Conservation (phyloP, 1,139 yeast genomes). For the Eremothecium gossypii region DNA sequence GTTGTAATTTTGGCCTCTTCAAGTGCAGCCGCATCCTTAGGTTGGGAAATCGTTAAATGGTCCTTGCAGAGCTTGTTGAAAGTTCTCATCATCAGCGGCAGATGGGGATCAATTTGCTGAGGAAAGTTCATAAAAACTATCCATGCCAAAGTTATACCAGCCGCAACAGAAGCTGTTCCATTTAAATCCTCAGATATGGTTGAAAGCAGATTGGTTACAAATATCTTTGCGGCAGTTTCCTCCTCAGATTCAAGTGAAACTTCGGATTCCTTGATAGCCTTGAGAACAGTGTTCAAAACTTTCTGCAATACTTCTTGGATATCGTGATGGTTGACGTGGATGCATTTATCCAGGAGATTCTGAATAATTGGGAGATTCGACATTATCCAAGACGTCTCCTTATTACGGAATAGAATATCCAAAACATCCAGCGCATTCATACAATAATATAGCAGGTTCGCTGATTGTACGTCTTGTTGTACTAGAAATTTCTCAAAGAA, state of each 20-base stretch:
- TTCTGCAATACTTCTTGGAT: conserved; percentile 74
- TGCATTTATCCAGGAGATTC: conserved; percentile 68
- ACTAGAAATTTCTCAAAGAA: conserved; percentile 82
- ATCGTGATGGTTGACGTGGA: conserved; percentile 76
- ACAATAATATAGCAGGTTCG: conserved; percentile 56
- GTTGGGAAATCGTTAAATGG: conserved; percentile 62
- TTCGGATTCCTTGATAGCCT: conserved; percentile 42
- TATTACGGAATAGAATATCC: conserved; percentile 76
- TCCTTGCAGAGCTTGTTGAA: conserved; percentile 85
- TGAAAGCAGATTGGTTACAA: conserved; percentile 50
- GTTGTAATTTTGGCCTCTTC: conserved; percentile 73
- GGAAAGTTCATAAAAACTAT: conserved; percentile 71
- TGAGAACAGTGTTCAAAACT: conserved; percentile 57
- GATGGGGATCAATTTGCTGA: conserved; percentile 58
- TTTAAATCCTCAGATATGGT: conserved; percentile 80
- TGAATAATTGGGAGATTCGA: conserved; percentile 61
- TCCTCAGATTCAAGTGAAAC: conserved; percentile 35
- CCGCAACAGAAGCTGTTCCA: conserved; percentile 74
- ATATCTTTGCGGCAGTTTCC: conserved; percentile 52
- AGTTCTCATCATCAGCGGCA: conserved; percentile 74
- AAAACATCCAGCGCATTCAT: conserved; percentile 86
- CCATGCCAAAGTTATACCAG: conserved; percentile 84
- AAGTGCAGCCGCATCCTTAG: conserved; percentile 31
- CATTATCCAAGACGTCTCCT: conserved; percentile 65
- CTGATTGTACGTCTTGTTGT: conserved; percentile 63